These are phyloP conservation scores for Cudoniella acicularis DNA, from an alignment of 495 filamentous ascomycete species.

Conservation along the genomic window DNA sequence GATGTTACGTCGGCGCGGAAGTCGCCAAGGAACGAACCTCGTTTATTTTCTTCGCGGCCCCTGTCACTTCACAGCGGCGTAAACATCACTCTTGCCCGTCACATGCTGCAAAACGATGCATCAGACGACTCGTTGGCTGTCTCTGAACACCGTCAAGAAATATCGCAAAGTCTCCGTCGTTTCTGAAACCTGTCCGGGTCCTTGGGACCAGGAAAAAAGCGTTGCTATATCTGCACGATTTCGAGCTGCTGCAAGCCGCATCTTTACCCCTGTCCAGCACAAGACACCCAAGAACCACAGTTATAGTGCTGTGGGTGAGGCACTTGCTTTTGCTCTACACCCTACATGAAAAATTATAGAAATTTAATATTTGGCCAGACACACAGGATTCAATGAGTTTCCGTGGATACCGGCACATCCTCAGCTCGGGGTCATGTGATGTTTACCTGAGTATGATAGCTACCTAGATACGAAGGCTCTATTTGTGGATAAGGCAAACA, in stretches of 20 bases:
- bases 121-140: conserved; percentile 13
- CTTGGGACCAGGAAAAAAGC: neutral
- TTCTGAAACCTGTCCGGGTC: neutral
- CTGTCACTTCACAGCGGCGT: neutral
- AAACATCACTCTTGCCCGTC: conserved; percentile 1
- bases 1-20: conserved; percentile 8
- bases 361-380: too few species aligned
- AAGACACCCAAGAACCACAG: neutral
- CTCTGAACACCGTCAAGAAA: conserved; percentile 14
- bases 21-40: neutral
- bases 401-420: too few species aligned
- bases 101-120: conserved; percentile 2
- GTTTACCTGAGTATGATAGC: too few species aligned
- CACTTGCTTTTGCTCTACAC: too few species aligned
- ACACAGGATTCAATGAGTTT: too few species aligned
- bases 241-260: neutral
- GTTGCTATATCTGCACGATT: neutral
- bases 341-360: too few species aligned
- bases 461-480: too few species aligned
- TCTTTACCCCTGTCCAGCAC: neutral
- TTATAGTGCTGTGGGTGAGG: too few species aligned
- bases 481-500: too few species aligned
- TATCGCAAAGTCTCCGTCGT: neutral
- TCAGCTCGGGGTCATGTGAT: too few species aligned
- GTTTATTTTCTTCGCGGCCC: neutral